These are phyloP conservation scores for Solanum paucissectum DNA, from an alignment of 257 asterid species.

Conservation along the genomic window DNA sequence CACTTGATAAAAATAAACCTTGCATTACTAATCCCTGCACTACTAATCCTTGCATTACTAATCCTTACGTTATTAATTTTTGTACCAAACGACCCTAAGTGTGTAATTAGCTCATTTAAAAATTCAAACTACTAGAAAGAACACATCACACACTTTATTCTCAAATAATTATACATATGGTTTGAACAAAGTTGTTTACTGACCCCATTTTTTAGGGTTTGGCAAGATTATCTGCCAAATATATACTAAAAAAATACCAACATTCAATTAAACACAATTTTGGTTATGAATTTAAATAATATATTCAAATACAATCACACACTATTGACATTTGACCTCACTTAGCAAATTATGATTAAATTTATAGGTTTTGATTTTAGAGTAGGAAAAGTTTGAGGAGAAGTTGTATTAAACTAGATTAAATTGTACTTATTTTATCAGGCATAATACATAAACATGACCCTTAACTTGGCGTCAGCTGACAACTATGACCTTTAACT, in stretches of 20 bases:
- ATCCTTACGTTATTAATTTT: no score
- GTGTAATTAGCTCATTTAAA: background rate
- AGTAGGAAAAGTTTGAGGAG: background rate
- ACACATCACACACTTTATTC: background rate
- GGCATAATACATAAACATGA: no score
- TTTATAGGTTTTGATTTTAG: background rate
- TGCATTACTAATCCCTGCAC: no score
- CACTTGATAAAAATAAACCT: no score
- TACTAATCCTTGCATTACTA: no score
- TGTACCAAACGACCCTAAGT: no score
- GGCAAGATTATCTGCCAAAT: background rate
- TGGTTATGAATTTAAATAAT: no score
- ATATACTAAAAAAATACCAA: no score
- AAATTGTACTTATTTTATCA: background rate
- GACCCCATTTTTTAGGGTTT: background rate
- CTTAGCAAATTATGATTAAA: background rate
- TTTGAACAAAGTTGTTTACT: background rate
- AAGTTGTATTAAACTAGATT: background rate
- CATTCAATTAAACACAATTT: background rate
- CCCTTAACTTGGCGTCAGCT: no score
- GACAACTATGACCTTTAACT: no score
- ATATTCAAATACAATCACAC: background rate
- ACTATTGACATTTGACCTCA: background rate
- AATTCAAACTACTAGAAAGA: background rate
- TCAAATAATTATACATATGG: background rate